A percentile compares a stretch with the other conserved stretches of the same genome.
phyloP scores from a whole-genome alignment of 1,139 yeast genomes.

The Hansenula anomala region DNA sequence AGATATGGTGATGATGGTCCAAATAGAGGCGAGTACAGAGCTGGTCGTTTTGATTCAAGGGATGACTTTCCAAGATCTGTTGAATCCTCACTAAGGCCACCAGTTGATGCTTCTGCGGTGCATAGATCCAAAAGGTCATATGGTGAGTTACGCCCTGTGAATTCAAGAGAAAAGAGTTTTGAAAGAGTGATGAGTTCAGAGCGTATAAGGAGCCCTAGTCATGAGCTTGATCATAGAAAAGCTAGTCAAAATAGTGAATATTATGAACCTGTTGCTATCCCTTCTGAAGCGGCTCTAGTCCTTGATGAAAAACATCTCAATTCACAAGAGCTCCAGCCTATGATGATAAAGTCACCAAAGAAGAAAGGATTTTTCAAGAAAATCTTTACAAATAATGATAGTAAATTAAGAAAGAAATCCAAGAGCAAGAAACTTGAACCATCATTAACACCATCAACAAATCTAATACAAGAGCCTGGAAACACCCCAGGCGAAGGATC shows the following conservation, averaged over 20 bases:
- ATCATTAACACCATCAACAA: background rate
- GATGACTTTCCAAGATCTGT: no score
- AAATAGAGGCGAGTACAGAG: no score
- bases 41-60: no score
- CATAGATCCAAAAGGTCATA: no score
- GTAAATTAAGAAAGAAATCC: background rate
- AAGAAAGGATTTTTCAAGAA: slow-evolving; percentile 1
- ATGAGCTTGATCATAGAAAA: background rate
- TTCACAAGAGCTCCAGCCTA: background rate
- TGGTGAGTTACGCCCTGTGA: background rate
- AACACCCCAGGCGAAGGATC: no score
- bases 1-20: no score
- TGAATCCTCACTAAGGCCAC: no score
- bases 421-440: background rate
- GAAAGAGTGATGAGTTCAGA: background rate
- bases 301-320: background rate
- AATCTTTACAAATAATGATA: background rate
- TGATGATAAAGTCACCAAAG: background rate
- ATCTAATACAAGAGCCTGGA: no score
- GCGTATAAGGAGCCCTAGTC: background rate
- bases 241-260: background rate
- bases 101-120: no score
- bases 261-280: no score
- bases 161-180: background rate
- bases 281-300: no score